Evolutionary conservation across 306 rosid species (phyloP).

Genomic region (Gastrolobium villosum): DNA sequence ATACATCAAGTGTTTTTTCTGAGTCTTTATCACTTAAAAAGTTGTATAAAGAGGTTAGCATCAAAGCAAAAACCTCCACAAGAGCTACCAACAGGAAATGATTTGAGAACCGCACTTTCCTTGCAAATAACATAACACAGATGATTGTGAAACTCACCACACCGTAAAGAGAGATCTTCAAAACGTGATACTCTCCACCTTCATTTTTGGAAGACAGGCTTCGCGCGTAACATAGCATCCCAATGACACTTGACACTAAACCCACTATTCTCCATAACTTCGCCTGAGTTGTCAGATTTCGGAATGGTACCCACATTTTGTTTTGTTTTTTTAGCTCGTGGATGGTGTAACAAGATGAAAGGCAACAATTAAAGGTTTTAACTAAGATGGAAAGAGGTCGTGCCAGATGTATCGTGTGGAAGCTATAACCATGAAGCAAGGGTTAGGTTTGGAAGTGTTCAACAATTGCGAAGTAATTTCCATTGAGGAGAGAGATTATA

Average conservation of each 20-base stretch:
- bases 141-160: background rate
- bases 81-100: background rate
- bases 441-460: background rate
- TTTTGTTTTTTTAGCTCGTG: background rate
- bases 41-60: conserved; percentile 14
- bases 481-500: background rate
- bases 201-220: background rate
- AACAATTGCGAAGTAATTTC: background rate
- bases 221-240: background rate
- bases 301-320: background rate
- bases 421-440: background rate
- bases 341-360: background rate
- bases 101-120: background rate
- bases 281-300: background rate
- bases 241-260: conserved; percentile 13
- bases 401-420: no score
- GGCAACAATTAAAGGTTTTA: background rate
- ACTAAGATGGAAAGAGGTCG: background rate
- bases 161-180: background rate
- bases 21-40: background rate
- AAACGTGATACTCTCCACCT: background rate
- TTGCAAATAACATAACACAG: background rate
- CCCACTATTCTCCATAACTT: conserved; percentile 31
- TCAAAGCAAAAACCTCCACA: background rate
- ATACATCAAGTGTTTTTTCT: background rate